A percentile compares a stretch with the other conserved stretches of the same genome.
These are phyloP conservation scores for Hypocreales sp. DNA, from an alignment of 2,329 filamentous ascomycete species.

Conservation along the genomic window DNA sequence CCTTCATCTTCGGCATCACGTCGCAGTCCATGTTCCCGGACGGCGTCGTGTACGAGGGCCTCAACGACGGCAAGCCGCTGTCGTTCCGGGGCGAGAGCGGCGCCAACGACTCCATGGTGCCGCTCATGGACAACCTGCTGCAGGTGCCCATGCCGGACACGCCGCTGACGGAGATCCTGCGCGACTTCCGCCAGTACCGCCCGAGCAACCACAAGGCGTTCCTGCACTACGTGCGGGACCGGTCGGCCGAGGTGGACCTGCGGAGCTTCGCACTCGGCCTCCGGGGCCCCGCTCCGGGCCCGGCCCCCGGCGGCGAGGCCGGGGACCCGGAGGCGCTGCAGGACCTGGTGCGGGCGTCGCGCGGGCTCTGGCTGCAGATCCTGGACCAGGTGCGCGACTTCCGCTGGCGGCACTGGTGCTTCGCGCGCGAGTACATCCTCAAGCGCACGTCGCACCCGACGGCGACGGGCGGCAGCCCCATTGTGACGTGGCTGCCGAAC, in stretches of 20 bases:
- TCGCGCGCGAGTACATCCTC: conserved; percentile 71
- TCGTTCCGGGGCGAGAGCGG: conserved; percentile 85
- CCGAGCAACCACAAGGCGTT: conserved; percentile 83
- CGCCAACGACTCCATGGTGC: conserved; percentile 89
- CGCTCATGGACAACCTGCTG: conserved; percentile 75
- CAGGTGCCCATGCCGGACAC: conserved; percentile 79
- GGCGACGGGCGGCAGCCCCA: conserved; percentile 66
- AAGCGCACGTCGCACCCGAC: conserved; percentile 63
- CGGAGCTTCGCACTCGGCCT: conserved; percentile 40
- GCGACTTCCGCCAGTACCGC: conserved; percentile 79
- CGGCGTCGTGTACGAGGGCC: conserved; percentile 78
- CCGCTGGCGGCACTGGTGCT: conserved; percentile 75
- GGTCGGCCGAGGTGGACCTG: conserved; percentile 32
- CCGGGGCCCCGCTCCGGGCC: too few species aligned
- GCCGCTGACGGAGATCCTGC: conserved; percentile 73
- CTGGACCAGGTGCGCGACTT: conserved; percentile 69
- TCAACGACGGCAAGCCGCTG: conserved; percentile 53
- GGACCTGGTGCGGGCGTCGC: conserved; percentile 35
- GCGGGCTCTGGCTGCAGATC: conserved; percentile 45
- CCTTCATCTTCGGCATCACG: conserved; percentile 94
- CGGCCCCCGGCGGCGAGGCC: conserved; percentile 6
- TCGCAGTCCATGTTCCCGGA: conserved; percentile 88
- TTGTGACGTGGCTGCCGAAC: conserved; percentile 74
- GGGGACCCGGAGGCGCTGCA: conserved; percentile 10
- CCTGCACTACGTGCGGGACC: conserved; percentile 50